phyloP scores from a whole-genome alignment of 1,139 yeast genomes.

The Suzukiozyma palmioleophila region DNA sequence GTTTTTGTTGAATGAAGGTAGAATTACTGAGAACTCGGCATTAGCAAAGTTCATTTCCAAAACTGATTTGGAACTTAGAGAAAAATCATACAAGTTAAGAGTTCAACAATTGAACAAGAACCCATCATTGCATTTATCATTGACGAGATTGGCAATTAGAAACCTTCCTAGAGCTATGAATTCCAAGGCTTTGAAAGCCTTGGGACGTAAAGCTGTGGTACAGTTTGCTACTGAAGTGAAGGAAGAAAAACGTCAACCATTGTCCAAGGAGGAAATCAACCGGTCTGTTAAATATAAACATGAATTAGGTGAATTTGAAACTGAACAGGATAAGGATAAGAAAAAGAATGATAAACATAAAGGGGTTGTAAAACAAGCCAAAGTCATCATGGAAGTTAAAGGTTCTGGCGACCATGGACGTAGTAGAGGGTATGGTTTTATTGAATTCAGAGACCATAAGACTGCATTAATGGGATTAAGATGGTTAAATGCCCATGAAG shows the following conservation, averaged over 20 bases:
- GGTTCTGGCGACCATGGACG: slow-evolving; percentile 86
- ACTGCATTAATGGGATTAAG: slow-evolving; percentile 93
- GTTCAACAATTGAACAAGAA: slow-evolving; percentile 87
- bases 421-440: slow-evolving; percentile 94
- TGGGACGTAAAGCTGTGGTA: slow-evolving; percentile 92
- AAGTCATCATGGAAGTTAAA: slow-evolving; percentile 87
- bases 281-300: slow-evolving; percentile 70
- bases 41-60: slow-evolving; percentile 65
- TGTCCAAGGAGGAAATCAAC: slow-evolving; percentile 81
- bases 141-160: slow-evolving; percentile 91
- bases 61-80: slow-evolving; percentile 82
- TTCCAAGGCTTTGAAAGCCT: slow-evolving; percentile 80
- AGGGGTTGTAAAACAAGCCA: slow-evolving; percentile 92
- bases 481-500: slow-evolving; percentile 95
- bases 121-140: slow-evolving; percentile 83
- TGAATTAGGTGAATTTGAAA: slow-evolving; percentile 28
- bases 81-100: slow-evolving; percentile 79
- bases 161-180: slow-evolving; percentile 91
- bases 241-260: slow-evolving; percentile 69
- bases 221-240: slow-evolving; percentile 92
- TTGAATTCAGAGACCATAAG: slow-evolving; percentile 90
- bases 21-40: slow-evolving; percentile 77
- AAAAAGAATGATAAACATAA: slow-evolving; percentile 66
- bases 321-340: slow-evolving; percentile 37
- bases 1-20: slow-evolving; percentile 88